phyloP scores from a whole-genome alignment of 805 yeast genomes.

The Metschnikowia kofuensis region DNA sequence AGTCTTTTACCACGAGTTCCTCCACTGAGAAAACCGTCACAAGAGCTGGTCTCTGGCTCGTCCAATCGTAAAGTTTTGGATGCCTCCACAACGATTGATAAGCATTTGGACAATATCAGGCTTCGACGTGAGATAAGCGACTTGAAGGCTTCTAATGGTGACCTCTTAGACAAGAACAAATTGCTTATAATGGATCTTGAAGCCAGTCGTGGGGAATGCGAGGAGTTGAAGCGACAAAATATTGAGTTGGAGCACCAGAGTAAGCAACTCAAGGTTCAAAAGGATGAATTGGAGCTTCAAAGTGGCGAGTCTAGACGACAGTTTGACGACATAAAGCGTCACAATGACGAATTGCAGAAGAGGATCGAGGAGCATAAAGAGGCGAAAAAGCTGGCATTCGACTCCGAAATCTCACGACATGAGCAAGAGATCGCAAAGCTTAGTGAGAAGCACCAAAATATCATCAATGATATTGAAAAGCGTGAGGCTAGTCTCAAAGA shows the following conservation, averaged over 20 bases:
- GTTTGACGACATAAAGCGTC: too few relatives aligned
- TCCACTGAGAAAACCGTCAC: slow-evolving; percentile 3
- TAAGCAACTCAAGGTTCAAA: too few relatives aligned
- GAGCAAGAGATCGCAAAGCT: too few relatives aligned
- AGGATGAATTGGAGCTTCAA: too few relatives aligned
- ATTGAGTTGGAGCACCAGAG: neutral
- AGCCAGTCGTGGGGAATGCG: neutral
- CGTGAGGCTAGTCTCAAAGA: too few relatives aligned
- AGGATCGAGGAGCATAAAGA: too few relatives aligned
- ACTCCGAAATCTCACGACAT: too few relatives aligned
- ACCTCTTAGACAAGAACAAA: neutral
- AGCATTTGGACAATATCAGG: slow-evolving; percentile 41
- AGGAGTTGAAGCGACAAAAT: neutral
- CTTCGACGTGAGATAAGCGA: slow-evolving; percentile 31
- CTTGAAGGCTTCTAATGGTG: neutral
- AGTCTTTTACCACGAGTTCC: slow-evolving; percentile 18
- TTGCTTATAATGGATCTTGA: neutral
- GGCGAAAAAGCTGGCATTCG: too few relatives aligned
- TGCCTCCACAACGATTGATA: slow-evolving; percentile 38
- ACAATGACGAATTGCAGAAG: too few relatives aligned
- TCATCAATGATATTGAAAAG: too few relatives aligned
- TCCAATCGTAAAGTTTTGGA: slow-evolving; percentile 25
- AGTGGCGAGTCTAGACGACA: too few relatives aligned
- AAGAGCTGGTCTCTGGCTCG: neutral
- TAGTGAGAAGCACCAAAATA: too few relatives aligned